Evolutionary conservation across 306 rosid species (phyloP).

Genomic region (Mucuna pruriens): DNA sequence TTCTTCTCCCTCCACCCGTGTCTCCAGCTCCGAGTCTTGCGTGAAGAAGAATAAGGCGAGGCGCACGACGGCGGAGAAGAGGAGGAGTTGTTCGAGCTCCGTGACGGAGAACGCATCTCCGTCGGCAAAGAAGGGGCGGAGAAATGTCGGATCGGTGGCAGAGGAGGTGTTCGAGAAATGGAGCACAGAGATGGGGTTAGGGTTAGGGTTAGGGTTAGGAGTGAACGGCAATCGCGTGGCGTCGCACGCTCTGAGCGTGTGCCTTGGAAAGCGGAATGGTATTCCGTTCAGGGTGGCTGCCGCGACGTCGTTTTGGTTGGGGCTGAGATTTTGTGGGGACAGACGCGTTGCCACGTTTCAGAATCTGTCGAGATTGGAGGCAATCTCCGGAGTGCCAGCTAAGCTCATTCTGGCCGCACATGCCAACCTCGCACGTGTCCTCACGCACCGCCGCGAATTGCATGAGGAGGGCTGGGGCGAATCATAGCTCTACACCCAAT

Average conservation of each 20-base stretch:
- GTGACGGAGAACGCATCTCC: conserved; percentile 11
- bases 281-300: conserved; percentile 54
- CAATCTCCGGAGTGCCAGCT: conserved; percentile 58
- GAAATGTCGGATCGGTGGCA: conserved; percentile 13
- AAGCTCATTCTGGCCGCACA: conserved; percentile 60
- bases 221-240: conserved; percentile 13
- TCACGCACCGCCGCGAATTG: conserved; percentile 16
- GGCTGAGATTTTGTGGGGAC: conserved; percentile 46
- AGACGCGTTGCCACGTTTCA: conserved; percentile 35
- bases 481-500: neutral
- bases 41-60: neutral
- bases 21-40: conserved; percentile 36
- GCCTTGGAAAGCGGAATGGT: conserved; percentile 23
- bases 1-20: conserved; percentile 35
- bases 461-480: conserved; percentile 74
- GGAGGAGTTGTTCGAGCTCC: conserved; percentile 10
- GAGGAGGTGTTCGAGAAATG: conserved; percentile 43
- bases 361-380: conserved; percentile 50
- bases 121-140: neutral
- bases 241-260: conserved; percentile 28
- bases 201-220: conserved; percentile 30
- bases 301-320: conserved; percentile 81
- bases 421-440: conserved; percentile 48
- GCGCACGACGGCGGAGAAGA: neutral
- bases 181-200: conserved; percentile 49